phyloP scores from a whole-genome alignment of 306 rosid genomes.

The Acacia confusa region DNA sequence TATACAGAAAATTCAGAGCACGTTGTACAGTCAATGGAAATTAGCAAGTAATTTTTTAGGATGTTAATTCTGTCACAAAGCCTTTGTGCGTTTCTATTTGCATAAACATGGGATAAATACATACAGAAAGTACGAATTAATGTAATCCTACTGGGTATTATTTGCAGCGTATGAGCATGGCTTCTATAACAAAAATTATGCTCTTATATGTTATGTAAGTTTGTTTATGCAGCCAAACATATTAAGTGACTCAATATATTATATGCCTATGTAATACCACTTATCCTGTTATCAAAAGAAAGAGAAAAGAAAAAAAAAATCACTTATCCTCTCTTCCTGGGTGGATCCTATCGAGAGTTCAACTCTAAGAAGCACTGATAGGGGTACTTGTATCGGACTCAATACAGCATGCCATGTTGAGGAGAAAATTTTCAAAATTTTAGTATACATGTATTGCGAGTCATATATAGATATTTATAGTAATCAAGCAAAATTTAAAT shows the following conservation, averaged over 20 bases:
- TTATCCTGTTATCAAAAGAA: not conserved
- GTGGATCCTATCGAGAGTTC: no score
- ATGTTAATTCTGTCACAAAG: not conserved
- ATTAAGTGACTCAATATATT: not conserved
- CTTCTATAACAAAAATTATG: conserved; percentile 1
- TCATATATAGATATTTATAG: no score
- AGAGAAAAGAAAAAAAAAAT: no score
- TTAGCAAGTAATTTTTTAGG: not conserved
- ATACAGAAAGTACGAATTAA: not conserved
- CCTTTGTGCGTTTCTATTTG: not conserved
- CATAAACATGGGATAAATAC: not conserved
- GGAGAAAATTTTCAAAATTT: no score
- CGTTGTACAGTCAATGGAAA: not conserved
- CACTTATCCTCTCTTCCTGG: no score
- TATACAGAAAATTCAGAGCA: conserved; percentile 10
- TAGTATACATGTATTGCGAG: not conserved
- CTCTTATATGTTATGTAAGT: conserved; percentile 7
- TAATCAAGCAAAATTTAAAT: no score
- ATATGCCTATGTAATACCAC: conserved; percentile 4
- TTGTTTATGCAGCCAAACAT: conserved; percentile 19
- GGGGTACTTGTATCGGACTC: no score
- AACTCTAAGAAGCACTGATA: no score
- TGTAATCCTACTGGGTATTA: not conserved
- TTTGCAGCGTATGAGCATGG: not conserved
- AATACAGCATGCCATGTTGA: not conserved